Percentiles rank a stretch among this genome's conserved stretches.
Conservation (phyloP, 352 stramenopile genomes). For the Globisporangium abappressorium region DNA sequence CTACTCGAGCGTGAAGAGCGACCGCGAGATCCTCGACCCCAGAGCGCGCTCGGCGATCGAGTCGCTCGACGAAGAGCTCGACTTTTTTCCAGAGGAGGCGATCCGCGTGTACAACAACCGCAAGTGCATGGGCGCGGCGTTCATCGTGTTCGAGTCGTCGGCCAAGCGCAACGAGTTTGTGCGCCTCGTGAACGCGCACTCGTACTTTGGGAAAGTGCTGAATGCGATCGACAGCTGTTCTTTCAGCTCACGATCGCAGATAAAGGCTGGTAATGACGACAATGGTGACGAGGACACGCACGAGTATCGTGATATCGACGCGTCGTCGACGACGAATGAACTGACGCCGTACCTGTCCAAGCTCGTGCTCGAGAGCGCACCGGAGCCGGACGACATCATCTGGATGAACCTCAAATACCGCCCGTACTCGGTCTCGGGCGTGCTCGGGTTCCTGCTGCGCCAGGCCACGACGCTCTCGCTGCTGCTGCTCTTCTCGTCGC, state of each 20-base stretch:
- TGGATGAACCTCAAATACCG: conserved; percentile 74
- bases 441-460: conserved; percentile 37
- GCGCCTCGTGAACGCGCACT: conserved; percentile 41
- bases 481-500: conserved; percentile 72
- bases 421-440: conserved; percentile 37
- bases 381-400: conserved; percentile 74
- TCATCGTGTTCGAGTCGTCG: conserved; percentile 70
- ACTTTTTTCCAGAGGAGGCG: conserved; percentile 69
- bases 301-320: neutral
- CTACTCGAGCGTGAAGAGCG: conserved; percentile 29
- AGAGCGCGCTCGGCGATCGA: conserved; percentile 22
- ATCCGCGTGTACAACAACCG: conserved; percentile 56
- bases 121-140: conserved; percentile 60
- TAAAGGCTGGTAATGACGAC: conserved; percentile 8
- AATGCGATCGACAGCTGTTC: conserved; percentile 39
- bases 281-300: neutral
- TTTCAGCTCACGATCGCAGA: conserved; percentile 16
- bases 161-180: conserved; percentile 60
- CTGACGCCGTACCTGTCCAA: conserved; percentile 40
- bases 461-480: conserved; percentile 53
- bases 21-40: conserved; percentile 28
- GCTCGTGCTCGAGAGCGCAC: conserved; percentile 62
- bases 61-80: conserved; percentile 59
- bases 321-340: conserved; percentile 10
- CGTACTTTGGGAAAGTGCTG: conserved; percentile 29